Evolutionary conservation across 2,329 filamentous ascomycete genomes (phyloP), one percentile per base, ranked within the genome.

Genomic region (Verruconis gallopava): DNA sequence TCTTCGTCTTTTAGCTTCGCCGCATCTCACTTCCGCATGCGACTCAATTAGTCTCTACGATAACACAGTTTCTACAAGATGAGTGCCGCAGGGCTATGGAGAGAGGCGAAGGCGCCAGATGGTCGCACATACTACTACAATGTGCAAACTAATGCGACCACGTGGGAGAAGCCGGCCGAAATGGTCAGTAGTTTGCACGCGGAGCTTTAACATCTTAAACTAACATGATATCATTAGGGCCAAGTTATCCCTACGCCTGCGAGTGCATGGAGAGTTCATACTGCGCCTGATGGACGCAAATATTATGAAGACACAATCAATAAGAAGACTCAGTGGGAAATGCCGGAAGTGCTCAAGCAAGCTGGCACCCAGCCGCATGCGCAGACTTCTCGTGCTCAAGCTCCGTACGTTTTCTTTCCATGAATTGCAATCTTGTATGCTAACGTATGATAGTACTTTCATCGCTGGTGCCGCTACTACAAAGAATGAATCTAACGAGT

Each of bases 221-320:
- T 42, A 22, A 38, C 17, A 30, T 30, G 25, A n/a, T 30, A 9
- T 9, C 25, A 30, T 9, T 9, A n/a, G 6, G 25, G 9, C 6
- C 17, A 6, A 36, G 13, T 15, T 36, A 15, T 6, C 6, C 34
- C 34, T 9, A 36, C 13, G 17, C 25, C 25, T n/a, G 25, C 25
- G 25, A 30, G 25, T n/a, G 25, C 25, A n/a, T 98, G 88, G 86
- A 91, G 89, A 55, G 85, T 94, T 61, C 91, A 93, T 56, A 85
- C 81, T 19, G 79, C 84, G 17, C 78, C 86, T 47, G 83, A 85
- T 49, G 91, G 89, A 37, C 78, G 80, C 53, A 85, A 89, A 57
- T 98, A 98, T 64, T 98, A 86, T 53, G 89, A 88, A 61, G 91
- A 98, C 61, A 83, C 79, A 22, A 81, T 93, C 61, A 88, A 84